Evolutionary conservation across 1,284 basidiomycete species (phyloP).

Genomic region (Ceratobasidium papillatum): DNA sequence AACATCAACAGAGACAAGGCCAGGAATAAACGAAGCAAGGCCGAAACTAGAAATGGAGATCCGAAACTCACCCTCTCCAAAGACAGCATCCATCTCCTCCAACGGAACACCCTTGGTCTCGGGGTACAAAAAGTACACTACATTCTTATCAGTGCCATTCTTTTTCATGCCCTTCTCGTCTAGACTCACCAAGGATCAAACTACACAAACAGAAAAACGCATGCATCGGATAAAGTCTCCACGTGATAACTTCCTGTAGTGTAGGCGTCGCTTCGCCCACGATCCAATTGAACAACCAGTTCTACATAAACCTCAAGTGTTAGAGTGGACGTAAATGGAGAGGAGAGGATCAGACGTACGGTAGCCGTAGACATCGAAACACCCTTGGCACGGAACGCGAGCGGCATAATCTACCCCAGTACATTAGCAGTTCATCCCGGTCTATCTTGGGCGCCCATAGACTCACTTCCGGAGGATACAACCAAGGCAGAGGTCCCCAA

Average conservation of each 20-base stretch:
- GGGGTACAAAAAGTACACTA: conserved; percentile 59
- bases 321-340: conserved; percentile 12
- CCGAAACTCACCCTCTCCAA: conserved; percentile 61
- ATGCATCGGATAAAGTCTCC: conserved; percentile 96
- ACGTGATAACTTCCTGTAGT: conserved; percentile 88
- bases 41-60: too few relatives aligned
- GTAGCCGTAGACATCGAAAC: conserved; percentile 91
- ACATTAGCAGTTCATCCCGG: not conserved
- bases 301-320: conserved; percentile 48
- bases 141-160: conserved; percentile 52
- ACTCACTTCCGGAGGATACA: conserved; percentile 84
- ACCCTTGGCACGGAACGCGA: conserved; percentile 90
- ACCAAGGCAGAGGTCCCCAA: conserved; percentile 85
- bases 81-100: conserved; percentile 56
- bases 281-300: conserved; percentile 87
- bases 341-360: conserved; percentile 50
- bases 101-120: conserved; percentile 57
- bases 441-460: not conserved
- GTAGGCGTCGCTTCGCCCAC: conserved; percentile 91
- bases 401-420: conserved; percentile 82
- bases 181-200: conserved; percentile 73
- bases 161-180: conserved; percentile 35
- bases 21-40: too few relatives aligned
- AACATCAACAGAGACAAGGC: too few relatives aligned
- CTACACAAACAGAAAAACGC: conserved; percentile 92